A percentile compares a stretch with the other conserved stretches of the same genome.
phyloP scores from a whole-genome alignment of 805 yeast genomes.

The Pichia gijzeniarum region DNA sequence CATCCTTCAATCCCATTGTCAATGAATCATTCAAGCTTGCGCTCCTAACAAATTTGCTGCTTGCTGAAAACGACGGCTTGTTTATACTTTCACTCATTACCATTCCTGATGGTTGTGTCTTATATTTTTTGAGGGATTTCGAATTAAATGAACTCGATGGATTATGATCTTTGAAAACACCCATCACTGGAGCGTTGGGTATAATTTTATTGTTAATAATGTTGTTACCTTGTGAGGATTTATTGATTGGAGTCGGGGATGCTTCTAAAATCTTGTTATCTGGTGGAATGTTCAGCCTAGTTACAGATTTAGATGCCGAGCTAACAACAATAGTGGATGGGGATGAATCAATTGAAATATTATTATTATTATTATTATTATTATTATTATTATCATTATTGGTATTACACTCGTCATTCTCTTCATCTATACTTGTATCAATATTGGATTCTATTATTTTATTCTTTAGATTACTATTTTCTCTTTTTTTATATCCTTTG shows the following conservation, averaged over 20 bases:
- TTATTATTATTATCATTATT: background rate
- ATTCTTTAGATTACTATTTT: background rate
- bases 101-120: conserved; percentile 1
- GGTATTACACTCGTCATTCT: background rate
- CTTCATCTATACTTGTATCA: background rate
- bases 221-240: background rate
- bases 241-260: conserved; percentile 32
- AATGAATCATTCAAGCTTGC: conserved; percentile 3
- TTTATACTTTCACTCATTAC: background rate
- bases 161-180: conserved; percentile 22
- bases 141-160: background rate
- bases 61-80: background rate
- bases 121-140: conserved; percentile 1
- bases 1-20: background rate
- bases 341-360: conserved; percentile 22
- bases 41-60: conserved; percentile 1
- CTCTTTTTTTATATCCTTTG: background rate
- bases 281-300: conserved; percentile 1
- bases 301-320: conserved; percentile 20
- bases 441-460: background rate
- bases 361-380: background rate
- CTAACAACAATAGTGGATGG: conserved; percentile 30
- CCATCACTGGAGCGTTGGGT: conserved; percentile 16
- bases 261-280: conserved; percentile 14
- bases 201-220: background rate